Evolutionary conservation across 352 stramenopile species (phyloP), one percentile per base, ranked within the genome.

Genomic region (Globisporangium canariense): DNA sequence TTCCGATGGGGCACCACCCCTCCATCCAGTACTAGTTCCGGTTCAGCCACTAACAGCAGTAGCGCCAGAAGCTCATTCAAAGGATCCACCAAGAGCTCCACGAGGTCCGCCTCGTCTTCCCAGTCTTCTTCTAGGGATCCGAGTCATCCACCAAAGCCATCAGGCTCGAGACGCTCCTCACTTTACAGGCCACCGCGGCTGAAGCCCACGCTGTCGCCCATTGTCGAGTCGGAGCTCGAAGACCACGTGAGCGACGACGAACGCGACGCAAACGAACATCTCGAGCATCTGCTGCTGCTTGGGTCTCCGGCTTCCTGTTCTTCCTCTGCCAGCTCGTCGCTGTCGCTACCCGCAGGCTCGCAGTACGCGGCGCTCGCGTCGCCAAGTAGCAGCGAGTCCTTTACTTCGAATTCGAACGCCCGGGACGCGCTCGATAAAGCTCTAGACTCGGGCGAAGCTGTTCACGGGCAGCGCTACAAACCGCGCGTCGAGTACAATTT

Each of bases 401-500:
- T 64, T 54, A 54, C 60, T 36, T 20, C 9, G 18, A 4, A 13
- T 45, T 41, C 36, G 36, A 36, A 9, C 28, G 41, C 41, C 41
- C 41, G 2, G 41, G 16, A 9, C 41, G 18, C 41, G 32, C 32
- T 36, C 32, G 32, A 36, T 2, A 36, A 36, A 8, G 41, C 3
- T n/a, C 14, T 41, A 41, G 40, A 46, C 14, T 43, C 38, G 13
- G 41, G 1, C 14, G 41, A 47, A 1, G 41, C 41, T 41, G 0
- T 14, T 41, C 40, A 54, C 1, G 13, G 45, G 14, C 32, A 52
- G 25, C 40, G 22, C 18, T 68, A 60, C 40, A 52, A 45, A 28
- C 63, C 56, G 36, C 55, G 63, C 38, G 58, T 64, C 55, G 63
- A 68, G 47, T 68, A 68, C 63, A 56, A 68, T 50, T 13, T 65